These are phyloP conservation scores for Strobilomyces confusus DNA, from an alignment of 768 basidiomycete genomes.

Conservation along the genomic window DNA sequence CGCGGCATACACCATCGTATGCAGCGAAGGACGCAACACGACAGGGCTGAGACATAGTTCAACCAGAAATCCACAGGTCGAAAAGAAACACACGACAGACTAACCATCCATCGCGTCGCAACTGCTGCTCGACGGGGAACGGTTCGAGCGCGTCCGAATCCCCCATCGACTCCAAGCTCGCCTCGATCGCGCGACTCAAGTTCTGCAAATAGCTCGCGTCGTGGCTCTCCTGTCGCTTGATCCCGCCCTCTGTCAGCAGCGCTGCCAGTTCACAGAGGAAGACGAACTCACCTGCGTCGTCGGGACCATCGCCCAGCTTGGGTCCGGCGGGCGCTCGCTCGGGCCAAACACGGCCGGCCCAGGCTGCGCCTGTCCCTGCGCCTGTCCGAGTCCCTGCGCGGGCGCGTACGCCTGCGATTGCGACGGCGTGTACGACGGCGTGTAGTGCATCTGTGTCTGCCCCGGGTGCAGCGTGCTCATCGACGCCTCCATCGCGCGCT, in stretches of 20 bases:
- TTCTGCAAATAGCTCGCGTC: slow-evolving; percentile 56
- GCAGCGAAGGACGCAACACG: slow-evolving; percentile 55
- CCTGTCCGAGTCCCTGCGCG: not conserved
- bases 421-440: slow-evolving; percentile 9
- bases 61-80: not conserved
- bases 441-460: slow-evolving; percentile 17
- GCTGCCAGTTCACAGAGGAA: not conserved
- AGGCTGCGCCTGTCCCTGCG: slow-evolving; percentile 26
- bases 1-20: slow-evolving; percentile 54
- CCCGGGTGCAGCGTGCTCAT: slow-evolving; percentile 36
- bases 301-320: slow-evolving; percentile 67
- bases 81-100: slow-evolving; percentile 13
- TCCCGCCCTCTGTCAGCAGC: not conserved
- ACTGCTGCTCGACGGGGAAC: slow-evolving; percentile 46
- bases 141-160: slow-evolving; percentile 50
- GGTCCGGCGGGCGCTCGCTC: slow-evolving; percentile 57
- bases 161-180: slow-evolving; percentile 52
- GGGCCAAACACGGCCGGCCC: slow-evolving; percentile 49
- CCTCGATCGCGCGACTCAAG: slow-evolving; percentile 68
- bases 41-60: slow-evolving; percentile 51
- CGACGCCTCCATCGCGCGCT: slow-evolving; percentile 51
- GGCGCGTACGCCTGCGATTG: slow-evolving; percentile 22
- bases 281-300: slow-evolving; percentile 60
- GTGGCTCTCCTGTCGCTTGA: slow-evolving; percentile 31
- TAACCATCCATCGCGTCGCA: slow-evolving; percentile 58